These are phyloP conservation scores for Endoconidiophora laricicola DNA, from an alignment of 2,329 filamentous ascomycete species.

Conservation along the genomic window DNA sequence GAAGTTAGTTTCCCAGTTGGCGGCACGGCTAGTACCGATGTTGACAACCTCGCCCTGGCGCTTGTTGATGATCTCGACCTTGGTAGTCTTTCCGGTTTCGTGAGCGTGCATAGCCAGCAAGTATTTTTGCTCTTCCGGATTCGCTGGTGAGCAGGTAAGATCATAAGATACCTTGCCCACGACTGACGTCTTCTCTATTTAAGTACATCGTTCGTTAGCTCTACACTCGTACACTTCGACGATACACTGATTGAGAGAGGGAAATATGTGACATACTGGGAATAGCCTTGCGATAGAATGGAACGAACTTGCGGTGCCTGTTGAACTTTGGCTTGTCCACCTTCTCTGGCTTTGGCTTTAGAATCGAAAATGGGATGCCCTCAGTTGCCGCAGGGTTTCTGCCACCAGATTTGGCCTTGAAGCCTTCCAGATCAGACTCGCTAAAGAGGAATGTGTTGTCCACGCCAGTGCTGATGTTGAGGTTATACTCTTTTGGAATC, in stretches of 20 bases:
- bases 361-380: slow-evolving; percentile 41
- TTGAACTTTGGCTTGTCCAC: slow-evolving; percentile 31
- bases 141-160: slow-evolving; percentile 55
- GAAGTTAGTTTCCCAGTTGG: slow-evolving; percentile 29
- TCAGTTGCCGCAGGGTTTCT: slow-evolving; percentile 39
- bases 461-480: slow-evolving; percentile 50
- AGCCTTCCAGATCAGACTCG: slow-evolving; percentile 46
- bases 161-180: slow-evolving; percentile 60
- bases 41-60: slow-evolving; percentile 12
- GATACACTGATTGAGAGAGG: not conserved
- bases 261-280: slow-evolving; percentile 24
- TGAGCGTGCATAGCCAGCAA: slow-evolving; percentile 41
- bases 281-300: slow-evolving; percentile 54
- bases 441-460: slow-evolving; percentile 85
- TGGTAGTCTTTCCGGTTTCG: slow-evolving; percentile 38
- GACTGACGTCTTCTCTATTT: slow-evolving; percentile 58
- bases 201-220: not conserved
- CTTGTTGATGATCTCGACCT: slow-evolving; percentile 24
- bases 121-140: slow-evolving; percentile 51
- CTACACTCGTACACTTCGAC: too few relatives aligned
- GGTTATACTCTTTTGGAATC: slow-evolving; percentile 76
- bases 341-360: slow-evolving; percentile 27
- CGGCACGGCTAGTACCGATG: slow-evolving; percentile 16
- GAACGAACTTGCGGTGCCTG: slow-evolving; percentile 26
- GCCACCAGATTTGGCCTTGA: slow-evolving; percentile 40